Conservation (phyloP, 805 yeast genomes). For the Saturnispora halmiae region DNA sequence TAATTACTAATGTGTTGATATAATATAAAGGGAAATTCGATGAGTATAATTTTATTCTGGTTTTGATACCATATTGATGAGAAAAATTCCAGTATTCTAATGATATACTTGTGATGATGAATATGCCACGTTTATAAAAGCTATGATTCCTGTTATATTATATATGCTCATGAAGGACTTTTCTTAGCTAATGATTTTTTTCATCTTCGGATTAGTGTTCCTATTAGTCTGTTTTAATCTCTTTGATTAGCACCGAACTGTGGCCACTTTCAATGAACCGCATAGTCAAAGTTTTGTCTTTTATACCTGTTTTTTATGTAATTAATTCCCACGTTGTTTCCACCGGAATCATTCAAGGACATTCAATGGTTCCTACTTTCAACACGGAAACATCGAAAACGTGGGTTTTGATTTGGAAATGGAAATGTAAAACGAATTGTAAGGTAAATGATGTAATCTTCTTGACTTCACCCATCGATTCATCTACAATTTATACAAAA, state of each 20-base stretch:
- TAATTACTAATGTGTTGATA: no score
- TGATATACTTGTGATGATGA: no score
- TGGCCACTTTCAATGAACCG: conserved; percentile 15
- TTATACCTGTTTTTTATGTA: conserved; percentile 75
- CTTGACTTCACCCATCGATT: conserved; percentile 73
- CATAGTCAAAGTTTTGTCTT: conserved; percentile 38
- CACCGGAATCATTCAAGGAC: conserved; percentile 67
- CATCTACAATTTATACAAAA: conserved; percentile 67
- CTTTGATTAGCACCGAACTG: no score
- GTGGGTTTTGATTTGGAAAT: conserved; percentile 64
- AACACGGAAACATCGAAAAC: conserved; percentile 44
- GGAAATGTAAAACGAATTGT: conserved; percentile 39
- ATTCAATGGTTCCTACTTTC: conserved; percentile 83
- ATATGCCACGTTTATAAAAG: no score
- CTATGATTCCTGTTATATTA: no score
- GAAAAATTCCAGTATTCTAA: no score
- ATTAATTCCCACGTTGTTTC: conserved; percentile 63
- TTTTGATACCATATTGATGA: no score
- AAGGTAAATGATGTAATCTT: conserved; percentile 64
- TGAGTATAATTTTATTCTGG: no score
- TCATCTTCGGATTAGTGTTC: no score
- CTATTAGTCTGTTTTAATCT: not conserved
- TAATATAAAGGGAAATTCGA: no score
- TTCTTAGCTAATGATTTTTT: no score
- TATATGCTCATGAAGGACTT: no score